Evolutionary conservation across 352 stramenopile genomes (phyloP), one percentile per base, ranked within the genome.

Genomic region (Globisporangium apiculatum): DNA sequence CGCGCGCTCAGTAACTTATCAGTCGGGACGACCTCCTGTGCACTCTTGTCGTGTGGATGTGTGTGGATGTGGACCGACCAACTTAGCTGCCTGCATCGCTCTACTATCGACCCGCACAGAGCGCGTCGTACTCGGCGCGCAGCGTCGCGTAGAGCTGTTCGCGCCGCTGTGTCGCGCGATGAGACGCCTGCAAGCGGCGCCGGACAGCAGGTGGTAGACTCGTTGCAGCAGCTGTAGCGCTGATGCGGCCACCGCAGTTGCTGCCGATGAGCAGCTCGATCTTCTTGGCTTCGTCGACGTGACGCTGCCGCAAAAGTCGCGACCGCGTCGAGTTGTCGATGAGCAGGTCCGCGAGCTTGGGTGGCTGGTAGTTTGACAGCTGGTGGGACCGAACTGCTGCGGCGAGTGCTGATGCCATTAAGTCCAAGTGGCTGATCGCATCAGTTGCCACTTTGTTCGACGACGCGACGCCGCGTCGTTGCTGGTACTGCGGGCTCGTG

Each of bases 211-310:
- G 52, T 2, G 83, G 77, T 40, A 91, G 51, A 59, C 82, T 86
- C 6, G 72, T 67, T 1, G 77, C 75, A 11, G 60, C 67, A 14
- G 69, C 68, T 3, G 2, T 31, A 14, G 71, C 68, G 50, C 66
- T 86, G 18, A 86, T 68, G 14, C 75, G 66, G 31, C 72, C 73
- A 15, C 82, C 67, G 52, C 69, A 87, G 43, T 79, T 87, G 48
- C 55, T 66, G 17, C 79, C 80, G 31, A 87, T 56, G n/a, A 91
- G 73, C 42, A 86, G 53, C 59, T 91, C 69, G 15, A 89, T 81
- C 60, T 91, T 91, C 55, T 80, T 74, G 11, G 76, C 68, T 58
- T 81, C 67, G 35, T 90, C 78, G 46, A 73, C 51, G 57, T 73
- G 58, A 10, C 48, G 47, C 1, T 65, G 42, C 59, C 64, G 62